Base-by-base conservation (phyloP, 208 protist genomes). In the Phytomonas sp. region DNA sequence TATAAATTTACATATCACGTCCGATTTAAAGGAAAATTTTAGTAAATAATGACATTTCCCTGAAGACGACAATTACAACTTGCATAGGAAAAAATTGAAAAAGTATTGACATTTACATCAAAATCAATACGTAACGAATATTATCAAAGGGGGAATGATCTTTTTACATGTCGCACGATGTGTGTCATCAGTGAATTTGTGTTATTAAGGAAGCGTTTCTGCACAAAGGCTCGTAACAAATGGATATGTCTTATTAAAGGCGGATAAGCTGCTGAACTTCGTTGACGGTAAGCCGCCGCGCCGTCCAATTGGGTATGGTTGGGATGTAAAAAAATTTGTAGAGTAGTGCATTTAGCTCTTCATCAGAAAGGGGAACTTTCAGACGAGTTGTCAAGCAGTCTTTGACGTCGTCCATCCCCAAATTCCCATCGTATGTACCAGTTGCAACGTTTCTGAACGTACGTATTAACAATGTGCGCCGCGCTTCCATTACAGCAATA, bases 271-370 rank as follows among this genome's bases (percentile, higher is more conserved):
- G 76, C 67, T 79, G 66, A 66, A 94, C 81, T 61, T 91, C 90
- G 49, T 84, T 82, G 29, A 93, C 52, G 30, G 79, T 66, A 63
- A 95, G 78, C 14, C 90, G 85, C 32, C 86, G 78, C n/a, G 73
- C 69, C 66, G 69, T 80, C 86, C 86, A 95, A 65, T 91, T 77
- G 40, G 73, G 63, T 60, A 91, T 26, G 14, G 82, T 86, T 5
- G 83, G 74, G 8, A 56, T 72, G 74, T 91, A 87, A 70, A 83
- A 96, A 67, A 96, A 93, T 65, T 86, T 85, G 75, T 85, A 91
- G n/a, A 94, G 68, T 52, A 97, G 77, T 6, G 84, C 81, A 49
- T 84, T 81, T 23, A 94, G 49, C 70, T 97, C 82, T 26, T 81
- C 83, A 29, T 87, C 80, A 2, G 82, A 75, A 66, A 97, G 77